A percentile compares a stretch with the other conserved stretches of the same genome.
Evolutionary conservation across 2,329 filamentous ascomycete species (phyloP).

Genomic region (Myriosclerotinia curreyana): DNA sequence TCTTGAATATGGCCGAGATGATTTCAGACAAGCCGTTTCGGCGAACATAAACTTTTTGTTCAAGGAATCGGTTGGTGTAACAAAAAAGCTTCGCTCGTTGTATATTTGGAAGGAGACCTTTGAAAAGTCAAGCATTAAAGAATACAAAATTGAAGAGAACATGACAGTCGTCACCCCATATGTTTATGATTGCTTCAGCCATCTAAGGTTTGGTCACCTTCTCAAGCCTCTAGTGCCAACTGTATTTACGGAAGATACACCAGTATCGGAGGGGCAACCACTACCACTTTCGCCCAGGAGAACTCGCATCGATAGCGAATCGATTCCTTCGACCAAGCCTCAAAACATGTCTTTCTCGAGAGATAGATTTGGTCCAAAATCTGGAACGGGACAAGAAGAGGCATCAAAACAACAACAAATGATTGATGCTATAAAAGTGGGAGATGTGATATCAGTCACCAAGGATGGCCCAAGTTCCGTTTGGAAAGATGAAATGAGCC

Average conservation of each 20-base stretch:
- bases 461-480: conserved; percentile 47
- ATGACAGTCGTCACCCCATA: conserved; percentile 69
- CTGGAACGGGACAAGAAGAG: not conserved
- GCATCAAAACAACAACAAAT: conserved; percentile 34
- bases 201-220: conserved; percentile 57
- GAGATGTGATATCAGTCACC: conserved; percentile 49
- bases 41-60: conserved; percentile 62
- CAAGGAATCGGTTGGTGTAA: conserved; percentile 56
- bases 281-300: conserved; percentile 3
- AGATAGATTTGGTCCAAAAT: not conserved
- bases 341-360: not conserved
- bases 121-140: conserved; percentile 36
- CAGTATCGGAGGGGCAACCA: conserved; percentile 26
- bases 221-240: conserved; percentile 44
- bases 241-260: conserved; percentile 31
- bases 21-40: conserved; percentile 62
- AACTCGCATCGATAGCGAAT: not conserved
- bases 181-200: conserved; percentile 60
- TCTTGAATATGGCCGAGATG: conserved; percentile 47
- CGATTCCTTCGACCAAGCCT: too few species aligned
- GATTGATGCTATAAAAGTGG: conserved; percentile 49
- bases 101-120: conserved; percentile 42
- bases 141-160: conserved; percentile 32
- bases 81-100: conserved; percentile 33
- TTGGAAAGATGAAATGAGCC: conserved; percentile 54